Evolutionary conservation across 2,329 filamentous ascomycete species (phyloP), one percentile per base, ranked within the genome.

Genomic region (Fusarium cicatricum): DNA sequence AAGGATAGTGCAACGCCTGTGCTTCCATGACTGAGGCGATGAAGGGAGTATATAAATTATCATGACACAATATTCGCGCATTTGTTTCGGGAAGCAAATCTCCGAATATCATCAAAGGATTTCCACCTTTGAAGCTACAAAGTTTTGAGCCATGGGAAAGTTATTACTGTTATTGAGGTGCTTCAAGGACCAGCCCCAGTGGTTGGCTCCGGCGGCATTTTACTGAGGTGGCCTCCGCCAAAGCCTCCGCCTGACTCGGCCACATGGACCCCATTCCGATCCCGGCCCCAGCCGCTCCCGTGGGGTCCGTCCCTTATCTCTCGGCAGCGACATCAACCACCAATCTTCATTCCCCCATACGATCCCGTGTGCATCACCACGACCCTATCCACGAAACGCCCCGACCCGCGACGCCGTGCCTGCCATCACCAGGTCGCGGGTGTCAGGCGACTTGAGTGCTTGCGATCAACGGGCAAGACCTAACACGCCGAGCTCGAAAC

Each of bases 161-260:
- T 26, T 26, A 26, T 26, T 8, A 32, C 1, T 33, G 5, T 41
- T 42, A 19, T 33, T 31, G 28, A 5, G n/a, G n/a, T n/a, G n/a
- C n/a, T n/a, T 14, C 29, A 32, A 32, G 29, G 8, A 14, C 11
- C 29, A 32, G 26, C 16, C 21, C 21, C 12, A 19, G 10, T 55
- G 39, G 55, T 59, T 59, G 55, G 56, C 19, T 12, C 29, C 23
- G 10, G 10, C 17, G 32, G 32, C 46, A 23, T 41, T 40, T 52
- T 40, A 48, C 41, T 41, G n/a, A n/a, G n/a, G 29, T 32, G 19
- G 12, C 34, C 21, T 34, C 40, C 42, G 38, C 42, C 46, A 45
- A 38, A 40, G 42, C 41, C 32, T 51, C 48, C 62, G 39, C 60
- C 60, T 68, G 65, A 66, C 62, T 55, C 48, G 43, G 44, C 50